Conservation (phyloP, 345 rosid genomes). For the Leavenworthia alabamica region DNA sequence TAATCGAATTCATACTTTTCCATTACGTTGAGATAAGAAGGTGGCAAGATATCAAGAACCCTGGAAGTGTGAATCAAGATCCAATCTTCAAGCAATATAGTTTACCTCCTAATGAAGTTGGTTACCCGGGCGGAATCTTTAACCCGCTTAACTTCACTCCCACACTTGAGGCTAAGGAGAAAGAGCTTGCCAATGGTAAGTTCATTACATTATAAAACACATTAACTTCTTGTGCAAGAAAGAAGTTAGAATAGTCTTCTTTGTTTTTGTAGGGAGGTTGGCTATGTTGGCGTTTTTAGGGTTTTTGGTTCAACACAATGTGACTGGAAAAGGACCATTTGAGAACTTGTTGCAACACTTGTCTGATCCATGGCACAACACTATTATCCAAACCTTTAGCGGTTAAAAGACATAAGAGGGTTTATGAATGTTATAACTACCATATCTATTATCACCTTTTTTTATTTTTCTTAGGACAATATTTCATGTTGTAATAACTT, state of each 20-base stretch:
- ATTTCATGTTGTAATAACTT: constrained; percentile 8
- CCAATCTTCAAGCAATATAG: constrained; percentile 98
- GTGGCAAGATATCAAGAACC: constrained; percentile 98
- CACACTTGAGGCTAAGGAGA: constrained; percentile 83
- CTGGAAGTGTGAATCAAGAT: constrained; percentile 93
- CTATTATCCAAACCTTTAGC: constrained; percentile 66
- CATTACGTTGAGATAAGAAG: constrained; percentile 96
- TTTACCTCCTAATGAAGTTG: constrained; percentile 64
- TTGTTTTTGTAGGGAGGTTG: constrained; percentile 70
- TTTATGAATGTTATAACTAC: neutral
- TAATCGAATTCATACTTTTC: constrained; percentile 88
- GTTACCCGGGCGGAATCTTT: constrained; percentile 89
- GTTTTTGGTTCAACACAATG: constrained; percentile 80
- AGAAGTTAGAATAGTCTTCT: neutral
- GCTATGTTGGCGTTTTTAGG: constrained; percentile 96
- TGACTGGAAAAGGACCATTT: constrained; percentile 89
- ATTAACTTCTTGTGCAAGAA: neutral
- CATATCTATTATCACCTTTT: neutral
- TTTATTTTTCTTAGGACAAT: neutral
- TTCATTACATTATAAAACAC: neutral
- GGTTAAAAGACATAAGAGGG: neutral
- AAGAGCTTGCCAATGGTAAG: constrained; percentile 86
- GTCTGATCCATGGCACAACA: constrained; percentile 98
- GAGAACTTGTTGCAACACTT: constrained; percentile 91
- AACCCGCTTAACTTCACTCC: constrained; percentile 93